These are phyloP conservation scores for Melastoma malabathricum DNA, from an alignment of 345 rosid genomes.

Conservation along the genomic window DNA sequence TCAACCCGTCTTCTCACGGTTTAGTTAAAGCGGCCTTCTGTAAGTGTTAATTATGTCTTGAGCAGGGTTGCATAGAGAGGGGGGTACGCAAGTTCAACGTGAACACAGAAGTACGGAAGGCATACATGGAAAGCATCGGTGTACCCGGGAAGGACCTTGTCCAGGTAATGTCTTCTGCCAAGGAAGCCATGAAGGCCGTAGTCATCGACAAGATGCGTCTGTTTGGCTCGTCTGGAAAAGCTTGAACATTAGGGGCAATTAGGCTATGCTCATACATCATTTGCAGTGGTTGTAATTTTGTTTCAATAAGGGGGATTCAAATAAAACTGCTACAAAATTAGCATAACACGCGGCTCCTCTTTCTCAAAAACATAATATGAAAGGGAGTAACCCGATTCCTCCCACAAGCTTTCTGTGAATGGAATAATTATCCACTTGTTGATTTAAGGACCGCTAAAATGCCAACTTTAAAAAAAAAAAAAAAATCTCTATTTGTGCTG, in stretches of 20 bases:
- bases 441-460: no score
- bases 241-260: constrained; percentile 13
- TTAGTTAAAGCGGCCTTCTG: neutral
- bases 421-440: no score
- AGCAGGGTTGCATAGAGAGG: constrained; percentile 53
- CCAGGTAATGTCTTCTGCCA: constrained; percentile 58
- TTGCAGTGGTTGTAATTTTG: neutral
- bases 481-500: no score
- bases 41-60: constrained; percentile 5
- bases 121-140: constrained; percentile 58
- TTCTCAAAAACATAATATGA: neutral
- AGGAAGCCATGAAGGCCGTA: constrained; percentile 75
- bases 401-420: no score
- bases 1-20: no score
- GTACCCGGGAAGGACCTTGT: constrained; percentile 52
- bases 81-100: constrained; percentile 90
- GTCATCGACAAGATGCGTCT: constrained; percentile 71
- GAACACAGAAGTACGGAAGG: constrained; percentile 78
- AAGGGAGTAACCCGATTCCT: no score
- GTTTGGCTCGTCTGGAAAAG: constrained; percentile 83
- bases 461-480: no score
- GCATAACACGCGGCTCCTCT: no score
- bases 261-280: neutral
- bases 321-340: no score
- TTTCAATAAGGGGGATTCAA: neutral